phyloP scores from a whole-genome alignment of 495 filamentous ascomycete genomes.

The Glonium stellatum region DNA sequence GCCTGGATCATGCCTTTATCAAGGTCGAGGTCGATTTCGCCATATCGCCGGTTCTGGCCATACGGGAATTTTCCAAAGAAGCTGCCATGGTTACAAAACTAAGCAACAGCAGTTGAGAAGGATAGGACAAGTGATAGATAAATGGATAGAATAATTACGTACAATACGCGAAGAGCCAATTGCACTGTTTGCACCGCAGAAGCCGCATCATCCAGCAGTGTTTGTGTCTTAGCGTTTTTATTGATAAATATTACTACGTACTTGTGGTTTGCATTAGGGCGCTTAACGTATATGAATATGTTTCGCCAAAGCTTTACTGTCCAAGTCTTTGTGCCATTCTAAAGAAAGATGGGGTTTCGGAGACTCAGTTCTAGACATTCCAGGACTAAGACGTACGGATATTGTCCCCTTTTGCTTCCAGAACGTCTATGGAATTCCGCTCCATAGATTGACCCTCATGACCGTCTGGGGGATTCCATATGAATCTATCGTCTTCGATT shows the following conservation, averaged over 20 bases:
- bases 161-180: neutral
- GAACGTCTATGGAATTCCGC: neutral
- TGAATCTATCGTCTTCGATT: no score
- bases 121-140: neutral
- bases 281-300: neutral
- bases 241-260: neutral
- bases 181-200: neutral
- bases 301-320: neutral
- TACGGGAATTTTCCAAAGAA: constrained; percentile 13
- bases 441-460: no score
- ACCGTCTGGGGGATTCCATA: no score
- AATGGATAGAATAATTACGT: neutral
- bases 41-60: neutral
- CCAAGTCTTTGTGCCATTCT: neutral
- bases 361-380: neutral
- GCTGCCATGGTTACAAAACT: constrained; percentile 3
- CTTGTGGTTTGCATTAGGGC: neutral
- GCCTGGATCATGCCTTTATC: neutral
- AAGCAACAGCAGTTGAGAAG: neutral
- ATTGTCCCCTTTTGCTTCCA: neutral
- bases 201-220: neutral
- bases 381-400: neutral
- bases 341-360: neutral
- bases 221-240: neutral
- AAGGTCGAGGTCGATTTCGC: neutral